Base-by-base conservation (phyloP, 345 rosid genomes). In the Brassica juncea region DNA sequence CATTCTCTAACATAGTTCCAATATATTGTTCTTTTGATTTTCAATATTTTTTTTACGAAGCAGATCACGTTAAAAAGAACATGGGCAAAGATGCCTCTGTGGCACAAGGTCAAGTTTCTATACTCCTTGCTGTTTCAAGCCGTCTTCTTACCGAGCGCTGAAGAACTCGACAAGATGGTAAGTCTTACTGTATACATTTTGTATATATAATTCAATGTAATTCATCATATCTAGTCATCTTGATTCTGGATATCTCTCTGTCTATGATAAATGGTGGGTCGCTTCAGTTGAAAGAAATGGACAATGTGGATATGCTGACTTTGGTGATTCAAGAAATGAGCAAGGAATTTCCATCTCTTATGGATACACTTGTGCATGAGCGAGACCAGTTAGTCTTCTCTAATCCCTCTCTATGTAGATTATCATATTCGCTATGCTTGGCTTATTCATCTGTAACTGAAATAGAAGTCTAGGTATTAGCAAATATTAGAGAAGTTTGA, bases 311-410 rank as follows among this genome's bases (percentile, higher is more conserved):
- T 85, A 92, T 92, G 98, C 77, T 93, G 84, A 96, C 99, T 75
- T 90, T 93, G 71, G 95, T 96, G 76, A 92, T 93, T 84, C 95
- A 92, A 88, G 97, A 96, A 84, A 92, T 96, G 98, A 93, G 97
- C 90, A 93, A 92, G 87, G 85, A 89, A 70, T 96, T 90, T 85
- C 99, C 99, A 57, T 85, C 98, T 70, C 84, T 93, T 42, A 93
- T 93, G 95, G 93, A 96, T 72, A 91, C 99, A 16, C 92, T 93
- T 77, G 97, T 93, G 16, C 97, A 88, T 75, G 99, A 96, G 78
- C 85, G 99, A 84, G 99, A 96, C 82, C 94, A 94, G 99, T 96
- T 65, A 92, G 92, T 88, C 62, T 72, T 84, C 75, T 72, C 14
- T 83, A 14, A 61, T 55, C 44, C 70, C 73, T 67, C 15, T 44